A percentile compares a stretch with the other conserved stretches of the same genome.
Conservation (phyloP, 2,329 filamentous ascomycete species). For the Monilinia aucupariae region DNA sequence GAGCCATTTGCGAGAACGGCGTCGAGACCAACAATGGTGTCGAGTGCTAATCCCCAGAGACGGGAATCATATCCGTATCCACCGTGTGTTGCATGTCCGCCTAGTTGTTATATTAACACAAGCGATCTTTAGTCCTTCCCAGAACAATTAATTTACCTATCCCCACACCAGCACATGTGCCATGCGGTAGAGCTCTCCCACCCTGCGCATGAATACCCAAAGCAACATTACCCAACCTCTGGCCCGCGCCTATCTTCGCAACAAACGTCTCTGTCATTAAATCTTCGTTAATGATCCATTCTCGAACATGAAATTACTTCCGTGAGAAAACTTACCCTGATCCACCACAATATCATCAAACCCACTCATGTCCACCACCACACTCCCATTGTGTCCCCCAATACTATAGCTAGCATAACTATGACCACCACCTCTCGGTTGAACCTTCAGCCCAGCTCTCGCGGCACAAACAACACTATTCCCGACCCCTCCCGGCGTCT, state of each 20-base stretch:
- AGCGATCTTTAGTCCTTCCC: accelerated
- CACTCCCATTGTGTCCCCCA: constrained; percentile 46
- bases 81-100: constrained; percentile 10
- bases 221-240: constrained; percentile 42
- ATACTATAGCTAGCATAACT: constrained; percentile 44
- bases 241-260: constrained; percentile 38
- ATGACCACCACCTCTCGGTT: constrained; percentile 49
- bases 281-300: background rate
- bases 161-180: constrained; percentile 15
- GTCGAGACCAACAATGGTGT: constrained; percentile 33
- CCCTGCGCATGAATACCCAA: constrained; percentile 36
- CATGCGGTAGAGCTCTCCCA: constrained; percentile 33
- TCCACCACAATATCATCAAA: constrained; percentile 50
- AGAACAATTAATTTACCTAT: background rate
- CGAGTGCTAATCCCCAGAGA: constrained; percentile 12
- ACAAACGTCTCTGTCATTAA: constrained; percentile 16
- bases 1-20: constrained; percentile 40
- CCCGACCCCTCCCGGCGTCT: constrained; percentile 37
- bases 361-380: constrained; percentile 51
- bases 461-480: constrained; percentile 44
- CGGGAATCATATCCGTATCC: constrained; percentile 14
- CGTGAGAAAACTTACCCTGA: constrained; percentile 12
- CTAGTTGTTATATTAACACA: background rate
- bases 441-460: constrained; percentile 41
- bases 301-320: too few species aligned